Evolutionary conservation across 1,284 basidiomycete species (phyloP).

Genomic region (Moesziomyces parantarcticus): DNA sequence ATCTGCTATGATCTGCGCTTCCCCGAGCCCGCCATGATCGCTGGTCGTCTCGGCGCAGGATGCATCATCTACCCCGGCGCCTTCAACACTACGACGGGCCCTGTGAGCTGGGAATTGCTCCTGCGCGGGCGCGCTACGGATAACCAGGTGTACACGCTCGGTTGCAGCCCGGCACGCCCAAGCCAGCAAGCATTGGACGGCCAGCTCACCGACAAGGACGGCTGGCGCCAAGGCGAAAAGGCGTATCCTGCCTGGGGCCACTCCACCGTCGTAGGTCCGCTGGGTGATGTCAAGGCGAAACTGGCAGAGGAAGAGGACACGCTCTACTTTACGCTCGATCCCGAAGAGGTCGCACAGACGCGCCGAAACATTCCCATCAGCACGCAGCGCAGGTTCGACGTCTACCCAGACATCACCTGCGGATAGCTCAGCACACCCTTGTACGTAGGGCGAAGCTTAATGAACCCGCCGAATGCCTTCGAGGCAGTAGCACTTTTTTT

Average conservation of each 20-base stretch:
- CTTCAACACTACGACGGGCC: slow-evolving; percentile 81
- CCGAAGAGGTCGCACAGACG: slow-evolving; percentile 50
- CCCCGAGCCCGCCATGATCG: slow-evolving; percentile 92
- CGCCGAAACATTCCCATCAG: slow-evolving; percentile 58
- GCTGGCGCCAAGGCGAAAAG: slow-evolving; percentile 47
- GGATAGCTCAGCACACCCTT: slow-evolving; percentile 7
- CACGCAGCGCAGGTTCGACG: slow-evolving; percentile 60
- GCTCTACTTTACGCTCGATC: slow-evolving; percentile 69
- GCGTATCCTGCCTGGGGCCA: slow-evolving; percentile 67
- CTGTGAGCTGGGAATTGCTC: slow-evolving; percentile 94
- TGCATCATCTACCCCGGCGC: slow-evolving; percentile 79
- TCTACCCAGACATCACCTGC: slow-evolving; percentile 56
- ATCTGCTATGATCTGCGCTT: slow-evolving; percentile 86
- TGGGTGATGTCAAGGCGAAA: slow-evolving; percentile 83
- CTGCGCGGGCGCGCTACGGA: slow-evolving; percentile 89
- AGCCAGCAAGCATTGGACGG: slow-evolving; percentile 70
- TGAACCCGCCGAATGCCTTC: too few species aligned
- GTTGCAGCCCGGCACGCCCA: slow-evolving; percentile 95
- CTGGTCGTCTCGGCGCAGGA: slow-evolving; percentile 86
- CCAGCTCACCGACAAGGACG: slow-evolving; percentile 16
- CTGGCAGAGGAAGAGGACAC: slow-evolving; percentile 84
- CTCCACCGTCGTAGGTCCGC: slow-evolving; percentile 60
- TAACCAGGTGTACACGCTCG: slow-evolving; percentile 93
- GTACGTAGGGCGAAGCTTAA: neutral
- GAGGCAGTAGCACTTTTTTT: too few species aligned